Conservation (phyloP, 2,329 filamentous ascomycete genomes). For the Blastomyces gilchristii region DNA sequence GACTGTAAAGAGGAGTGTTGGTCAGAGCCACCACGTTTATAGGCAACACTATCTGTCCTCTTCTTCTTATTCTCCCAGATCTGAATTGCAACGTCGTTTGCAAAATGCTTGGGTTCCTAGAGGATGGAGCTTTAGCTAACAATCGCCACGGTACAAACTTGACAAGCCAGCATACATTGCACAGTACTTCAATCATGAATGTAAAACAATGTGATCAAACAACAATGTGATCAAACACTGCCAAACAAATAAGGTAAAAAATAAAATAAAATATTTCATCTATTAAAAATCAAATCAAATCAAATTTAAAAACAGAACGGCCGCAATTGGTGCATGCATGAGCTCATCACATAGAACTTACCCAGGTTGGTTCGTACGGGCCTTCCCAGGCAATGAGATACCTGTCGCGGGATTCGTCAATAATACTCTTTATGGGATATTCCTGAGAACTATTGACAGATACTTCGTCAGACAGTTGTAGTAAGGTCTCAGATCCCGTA, state of each 20-base stretch:
- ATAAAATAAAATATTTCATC: not conserved
- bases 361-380: constrained; percentile 30
- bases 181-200: not conserved
- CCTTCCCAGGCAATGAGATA: constrained; percentile 34
- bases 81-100: constrained; percentile 23
- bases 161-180: not conserved
- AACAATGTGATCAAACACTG: not conserved
- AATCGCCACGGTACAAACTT: not conserved
- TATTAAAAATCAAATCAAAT: not conserved
- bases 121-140: not conserved
- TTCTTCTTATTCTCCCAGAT: constrained; percentile 23
- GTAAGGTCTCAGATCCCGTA: not conserved
- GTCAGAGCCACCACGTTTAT: constrained; percentile 9
- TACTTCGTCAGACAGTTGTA: not conserved
- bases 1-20: constrained; percentile 4
- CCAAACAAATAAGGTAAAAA: not conserved
- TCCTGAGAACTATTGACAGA: constrained; percentile 22
- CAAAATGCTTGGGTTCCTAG: constrained; percentile 30
- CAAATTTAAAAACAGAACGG: not conserved
- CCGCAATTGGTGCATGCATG: not conserved
- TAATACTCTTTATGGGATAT: constrained; percentile 28
- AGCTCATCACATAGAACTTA: constrained; percentile 19
- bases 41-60: constrained; percentile 11
- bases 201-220: not conserved
- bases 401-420: constrained; percentile 26